A percentile compares a stretch with the other conserved stretches of the same genome.
Conservation (phyloP, 2,329 filamentous ascomycete genomes). For the Pseudogymnoascus sp. region DNA sequence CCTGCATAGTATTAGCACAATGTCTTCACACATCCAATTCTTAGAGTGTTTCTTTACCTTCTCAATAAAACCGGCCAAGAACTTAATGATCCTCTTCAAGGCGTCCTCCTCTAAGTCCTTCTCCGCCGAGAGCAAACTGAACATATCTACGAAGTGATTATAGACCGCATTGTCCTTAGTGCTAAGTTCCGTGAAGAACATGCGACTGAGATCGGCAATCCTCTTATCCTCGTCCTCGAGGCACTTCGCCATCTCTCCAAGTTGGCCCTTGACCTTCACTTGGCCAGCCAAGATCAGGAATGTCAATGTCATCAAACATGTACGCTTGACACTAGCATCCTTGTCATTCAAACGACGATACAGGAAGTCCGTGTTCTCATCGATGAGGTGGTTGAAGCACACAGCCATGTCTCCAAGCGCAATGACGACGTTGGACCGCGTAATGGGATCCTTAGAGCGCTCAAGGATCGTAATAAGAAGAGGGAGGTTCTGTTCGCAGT, state of each 20-base stretch:
- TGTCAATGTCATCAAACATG: conserved; percentile 95
- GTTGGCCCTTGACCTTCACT: conserved; percentile 97
- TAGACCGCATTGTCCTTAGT: conserved; percentile 99
- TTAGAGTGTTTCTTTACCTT: conserved; percentile 55
- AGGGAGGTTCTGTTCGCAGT: conserved; percentile 87
- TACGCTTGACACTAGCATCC: conserved; percentile 87
- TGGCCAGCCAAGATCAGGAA: conserved; percentile 96
- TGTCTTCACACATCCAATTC: neutral
- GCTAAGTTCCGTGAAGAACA: conserved; percentile 97
- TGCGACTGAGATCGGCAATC: conserved; percentile 86
- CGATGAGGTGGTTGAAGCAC: conserved; percentile 98
- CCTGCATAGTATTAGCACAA: conserved; percentile 45
- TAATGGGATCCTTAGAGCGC: conserved; percentile 83
- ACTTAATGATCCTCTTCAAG: conserved; percentile 81
- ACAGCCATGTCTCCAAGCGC: conserved; percentile 98
- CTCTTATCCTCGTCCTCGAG: conserved; percentile 92
- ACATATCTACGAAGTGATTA: conserved; percentile 99
- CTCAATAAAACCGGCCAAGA: conserved; percentile 91
- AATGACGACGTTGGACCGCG: conserved; percentile 92
- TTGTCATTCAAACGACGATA: conserved; percentile 87
- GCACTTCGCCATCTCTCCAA: conserved; percentile 99
- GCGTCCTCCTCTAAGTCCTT: conserved; percentile 75
- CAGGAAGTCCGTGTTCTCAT: conserved; percentile 97
- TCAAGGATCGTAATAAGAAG: conserved; percentile 98
- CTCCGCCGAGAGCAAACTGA: conserved; percentile 82